Percentiles rank a stretch among this genome's conserved stretches.
Evolutionary conservation across 192 early-diverging fungal species (phyloP).

Genomic region (Rhizoclosmatium globosum): DNA sequence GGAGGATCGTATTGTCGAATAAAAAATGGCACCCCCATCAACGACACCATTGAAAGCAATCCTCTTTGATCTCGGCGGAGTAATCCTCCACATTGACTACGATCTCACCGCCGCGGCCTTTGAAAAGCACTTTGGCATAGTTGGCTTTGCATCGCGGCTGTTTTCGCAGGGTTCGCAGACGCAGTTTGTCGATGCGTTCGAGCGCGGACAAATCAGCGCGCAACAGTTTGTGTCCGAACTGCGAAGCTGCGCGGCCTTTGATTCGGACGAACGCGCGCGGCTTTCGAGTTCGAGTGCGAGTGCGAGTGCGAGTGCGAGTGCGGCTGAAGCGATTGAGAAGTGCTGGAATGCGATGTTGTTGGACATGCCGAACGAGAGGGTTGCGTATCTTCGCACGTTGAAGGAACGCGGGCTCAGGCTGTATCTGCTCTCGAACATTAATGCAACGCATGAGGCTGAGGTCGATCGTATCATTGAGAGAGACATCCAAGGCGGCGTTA

Average conservation of each 20-base stretch:
- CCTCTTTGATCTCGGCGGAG: slow-evolving; percentile 22
- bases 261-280: background rate
- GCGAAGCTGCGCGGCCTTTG: background rate
- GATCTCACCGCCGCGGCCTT: background rate
- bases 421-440: slow-evolving; percentile 21
- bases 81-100: slow-evolving; percentile 21
- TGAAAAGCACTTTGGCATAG: slow-evolving; percentile 1
- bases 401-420: background rate
- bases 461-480: slow-evolving; percentile 21
- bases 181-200: slow-evolving; percentile 3
- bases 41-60: background rate
- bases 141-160: background rate
- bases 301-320: too few species aligned
- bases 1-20: background rate
- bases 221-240: background rate
- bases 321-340: background rate
- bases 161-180: slow-evolving; percentile 7
- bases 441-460: background rate
- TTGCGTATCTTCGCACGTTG: background rate
- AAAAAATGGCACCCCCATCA: background rate
- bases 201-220: background rate
- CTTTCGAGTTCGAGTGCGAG: background rate
- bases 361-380: background rate
- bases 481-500: slow-evolving; percentile 3
- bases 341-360: slow-evolving; percentile 26